phyloP scores from a whole-genome alignment of 768 basidiomycete genomes.

The Rhodotorula sphaerocarpa region DNA sequence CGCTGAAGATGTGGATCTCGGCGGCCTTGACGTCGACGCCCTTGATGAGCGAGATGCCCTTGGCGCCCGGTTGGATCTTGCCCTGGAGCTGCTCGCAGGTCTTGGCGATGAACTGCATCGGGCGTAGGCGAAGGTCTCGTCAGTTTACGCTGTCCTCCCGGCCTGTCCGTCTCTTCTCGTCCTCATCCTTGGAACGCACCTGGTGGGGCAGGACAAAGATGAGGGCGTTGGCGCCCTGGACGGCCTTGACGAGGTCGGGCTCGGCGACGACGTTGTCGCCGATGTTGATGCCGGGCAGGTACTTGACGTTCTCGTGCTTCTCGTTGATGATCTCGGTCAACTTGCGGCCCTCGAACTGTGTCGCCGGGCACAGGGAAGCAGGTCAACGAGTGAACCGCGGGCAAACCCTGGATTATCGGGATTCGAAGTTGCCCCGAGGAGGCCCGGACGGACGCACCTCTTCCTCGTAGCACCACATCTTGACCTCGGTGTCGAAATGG shows the following conservation, averaged over 20 bases:
- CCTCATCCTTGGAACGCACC: slow-evolving; percentile 15
- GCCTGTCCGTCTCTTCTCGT: not conserved
- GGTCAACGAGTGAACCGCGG: too few species aligned
- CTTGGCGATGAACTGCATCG: slow-evolving; percentile 44
- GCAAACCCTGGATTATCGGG: too few species aligned
- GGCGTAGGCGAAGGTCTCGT: not conserved
- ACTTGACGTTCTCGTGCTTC: slow-evolving; percentile 47
- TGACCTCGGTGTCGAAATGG: slow-evolving; percentile 45
- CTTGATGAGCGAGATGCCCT: slow-evolving; percentile 49
- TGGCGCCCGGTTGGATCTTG: slow-evolving; percentile 42
- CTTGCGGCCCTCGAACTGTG: slow-evolving; percentile 36
- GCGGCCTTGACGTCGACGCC: slow-evolving; percentile 47
- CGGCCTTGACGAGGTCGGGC: slow-evolving; percentile 45
- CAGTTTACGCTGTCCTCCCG: not conserved
- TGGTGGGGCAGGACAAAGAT: slow-evolving; percentile 51
- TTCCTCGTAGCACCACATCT: slow-evolving; percentile 49
- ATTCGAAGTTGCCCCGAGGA: too few species aligned
- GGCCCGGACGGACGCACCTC: slow-evolving; percentile 42
- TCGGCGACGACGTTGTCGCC: slow-evolving; percentile 47
- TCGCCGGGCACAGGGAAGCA: too few species aligned
- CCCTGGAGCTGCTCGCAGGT: slow-evolving; percentile 46
- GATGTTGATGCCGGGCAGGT: slow-evolving; percentile 45
- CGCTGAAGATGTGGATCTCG: slow-evolving; percentile 48
- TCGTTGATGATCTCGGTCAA: slow-evolving; percentile 49
- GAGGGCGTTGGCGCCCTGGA: slow-evolving; percentile 47